Conservation (phyloP, 257 asterid genomes). For the Nicotiana paniculata region DNA sequence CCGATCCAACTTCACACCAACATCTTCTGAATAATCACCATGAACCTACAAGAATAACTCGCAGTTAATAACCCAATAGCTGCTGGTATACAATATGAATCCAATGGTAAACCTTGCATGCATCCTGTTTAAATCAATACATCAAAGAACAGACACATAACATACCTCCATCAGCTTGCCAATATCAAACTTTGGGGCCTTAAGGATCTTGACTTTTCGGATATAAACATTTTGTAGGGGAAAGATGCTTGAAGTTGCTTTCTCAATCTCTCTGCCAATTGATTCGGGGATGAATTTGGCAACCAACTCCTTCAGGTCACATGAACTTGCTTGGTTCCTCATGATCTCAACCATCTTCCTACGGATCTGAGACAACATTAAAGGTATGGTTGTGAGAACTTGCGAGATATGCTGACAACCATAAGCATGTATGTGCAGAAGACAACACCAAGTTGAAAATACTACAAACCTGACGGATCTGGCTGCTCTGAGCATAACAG, state of each 20-base stretch:
- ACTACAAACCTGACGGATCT: slow-evolving; percentile 41
- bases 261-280: slow-evolving; percentile 21
- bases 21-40: neutral
- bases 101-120: neutral
- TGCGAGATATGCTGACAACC: no score
- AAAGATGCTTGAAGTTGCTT: slow-evolving; percentile 64
- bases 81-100: neutral
- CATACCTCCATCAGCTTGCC: slow-evolving; percentile 11
- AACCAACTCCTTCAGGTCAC: slow-evolving; percentile 70
- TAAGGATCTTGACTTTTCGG: slow-evolving; percentile 71
- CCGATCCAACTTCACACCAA: slow-evolving; percentile 16
- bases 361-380: slow-evolving; percentile 29
- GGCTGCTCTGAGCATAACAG: slow-evolving; percentile 75
- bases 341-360: slow-evolving; percentile 82
- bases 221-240: slow-evolving; percentile 71
- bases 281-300: slow-evolving; percentile 73
- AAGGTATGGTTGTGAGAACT: no score
- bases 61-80: neutral
- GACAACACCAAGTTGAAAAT: no score
- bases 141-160: neutral
- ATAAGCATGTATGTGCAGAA: no score
- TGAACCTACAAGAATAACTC: neutral
- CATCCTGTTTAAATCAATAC: neutral
- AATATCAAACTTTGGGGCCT: slow-evolving; percentile 79
- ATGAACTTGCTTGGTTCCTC: slow-evolving; percentile 60